A percentile compares a stretch with the other conserved stretches of the same genome.
Evolutionary conservation across 2,329 filamentous ascomycete genomes (phyloP).

Genomic region (Aspergillus sp.): DNA sequence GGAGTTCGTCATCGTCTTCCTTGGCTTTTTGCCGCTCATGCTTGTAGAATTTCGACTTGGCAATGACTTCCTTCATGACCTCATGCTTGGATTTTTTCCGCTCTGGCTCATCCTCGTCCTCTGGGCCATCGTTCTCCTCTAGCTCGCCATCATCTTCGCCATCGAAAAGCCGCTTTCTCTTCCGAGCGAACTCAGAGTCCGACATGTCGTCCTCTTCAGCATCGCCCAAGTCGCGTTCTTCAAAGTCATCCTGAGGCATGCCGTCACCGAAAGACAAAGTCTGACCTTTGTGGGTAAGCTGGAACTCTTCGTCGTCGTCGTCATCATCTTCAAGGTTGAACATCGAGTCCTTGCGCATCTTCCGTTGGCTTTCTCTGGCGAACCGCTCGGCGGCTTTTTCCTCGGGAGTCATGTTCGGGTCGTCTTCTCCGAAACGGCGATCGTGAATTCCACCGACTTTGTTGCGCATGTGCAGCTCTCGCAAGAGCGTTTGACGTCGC

Average conservation of each 20-base stretch:
- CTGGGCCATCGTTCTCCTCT: constrained; percentile 43
- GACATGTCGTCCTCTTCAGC: constrained; percentile 57
- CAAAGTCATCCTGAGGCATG: constrained; percentile 68
- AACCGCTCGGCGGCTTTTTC: constrained; percentile 91
- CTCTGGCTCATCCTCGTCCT: constrained; percentile 63
- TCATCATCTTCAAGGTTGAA: constrained; percentile 91
- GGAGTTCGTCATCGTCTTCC: constrained; percentile 87
- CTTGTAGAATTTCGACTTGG: constrained; percentile 94
- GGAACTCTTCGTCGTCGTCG: constrained; percentile 66
- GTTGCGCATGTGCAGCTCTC: constrained; percentile 83
- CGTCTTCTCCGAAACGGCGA: constrained; percentile 91
- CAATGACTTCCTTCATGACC: constrained; percentile 96
- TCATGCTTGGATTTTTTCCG: constrained; percentile 94
- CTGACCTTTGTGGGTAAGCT: constrained; percentile 81
- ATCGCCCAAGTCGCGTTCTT: constrained; percentile 68
- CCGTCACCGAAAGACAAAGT: constrained; percentile 64
- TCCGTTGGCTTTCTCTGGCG: constrained; percentile 78
- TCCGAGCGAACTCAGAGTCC: constrained; percentile 50
- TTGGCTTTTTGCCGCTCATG: constrained; percentile 90
- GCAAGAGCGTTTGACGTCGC: constrained; percentile 78
- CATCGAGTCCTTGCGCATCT: constrained; percentile 72
- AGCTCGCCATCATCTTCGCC: constrained; percentile 46
- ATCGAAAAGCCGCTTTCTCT: constrained; percentile 50
- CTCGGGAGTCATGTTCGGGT: constrained; percentile 89
- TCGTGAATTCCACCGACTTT: constrained; percentile 92